These are phyloP conservation scores for Anthracocystis panici-leucophaei DNA, from an alignment of 1,284 basidiomycete species.

Conservation along the genomic window DNA sequence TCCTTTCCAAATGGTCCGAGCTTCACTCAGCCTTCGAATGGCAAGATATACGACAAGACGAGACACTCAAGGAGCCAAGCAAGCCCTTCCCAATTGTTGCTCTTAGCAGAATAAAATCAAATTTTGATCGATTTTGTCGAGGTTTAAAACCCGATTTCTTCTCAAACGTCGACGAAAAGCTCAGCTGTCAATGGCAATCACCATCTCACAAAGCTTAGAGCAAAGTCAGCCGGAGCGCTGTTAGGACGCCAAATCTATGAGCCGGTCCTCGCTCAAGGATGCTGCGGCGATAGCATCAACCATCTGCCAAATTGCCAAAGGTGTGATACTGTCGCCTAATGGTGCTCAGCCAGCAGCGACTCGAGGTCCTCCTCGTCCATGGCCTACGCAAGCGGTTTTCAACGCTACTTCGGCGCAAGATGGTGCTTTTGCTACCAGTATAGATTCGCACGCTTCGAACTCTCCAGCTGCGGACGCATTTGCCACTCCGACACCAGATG, in stretches of 20 bases:
- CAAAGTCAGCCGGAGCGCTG: not conserved
- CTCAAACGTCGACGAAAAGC: constrained; percentile 4
- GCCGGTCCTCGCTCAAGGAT: constrained; percentile 42
- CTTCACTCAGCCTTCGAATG: too few species aligned
- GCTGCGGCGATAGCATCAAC: constrained; percentile 50
- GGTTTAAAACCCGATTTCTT: constrained; percentile 1
- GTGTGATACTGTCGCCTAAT: constrained; percentile 31
- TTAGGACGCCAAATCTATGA: constrained; percentile 22
- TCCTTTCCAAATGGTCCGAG: too few species aligned
- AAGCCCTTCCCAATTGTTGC: too few species aligned
- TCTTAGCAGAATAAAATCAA: too few species aligned
- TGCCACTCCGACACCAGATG: not conserved
- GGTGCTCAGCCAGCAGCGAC: constrained; percentile 13
- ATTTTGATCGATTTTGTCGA: not conserved
- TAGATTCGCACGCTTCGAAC: not conserved
- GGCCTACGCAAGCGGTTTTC: constrained; percentile 20
- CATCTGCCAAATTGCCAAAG: constrained; percentile 40
- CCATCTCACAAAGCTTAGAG: not conserved
- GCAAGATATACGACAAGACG: too few species aligned
- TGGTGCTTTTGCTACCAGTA: not conserved
- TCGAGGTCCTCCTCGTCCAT: constrained; percentile 19
- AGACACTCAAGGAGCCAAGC: too few species aligned
- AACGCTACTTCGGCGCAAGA: not conserved
- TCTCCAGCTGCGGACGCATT: not conserved
- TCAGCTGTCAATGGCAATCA: not conserved